Evolutionary conservation across 345 rosid genomes (phyloP).

Genomic region (Populus euphratica): DNA sequence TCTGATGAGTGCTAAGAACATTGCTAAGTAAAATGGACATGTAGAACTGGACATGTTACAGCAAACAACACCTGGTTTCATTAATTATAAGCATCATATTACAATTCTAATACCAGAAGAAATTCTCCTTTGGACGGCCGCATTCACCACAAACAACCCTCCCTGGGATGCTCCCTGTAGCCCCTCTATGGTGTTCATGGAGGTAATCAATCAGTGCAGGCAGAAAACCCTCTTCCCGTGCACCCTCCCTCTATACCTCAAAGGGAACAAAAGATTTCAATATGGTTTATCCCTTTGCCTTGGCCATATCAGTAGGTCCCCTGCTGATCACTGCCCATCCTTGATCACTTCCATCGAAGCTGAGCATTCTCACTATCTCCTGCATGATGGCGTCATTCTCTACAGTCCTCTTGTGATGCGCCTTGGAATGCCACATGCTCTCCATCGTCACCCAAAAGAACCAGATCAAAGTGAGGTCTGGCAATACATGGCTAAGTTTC

Average conservation of each 20-base stretch:
- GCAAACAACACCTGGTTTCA: neutral
- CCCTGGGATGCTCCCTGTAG: constrained; percentile 42
- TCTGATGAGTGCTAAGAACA: neutral
- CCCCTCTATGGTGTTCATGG: constrained; percentile 18
- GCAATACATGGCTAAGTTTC: constrained; percentile 40
- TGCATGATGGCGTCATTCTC: constrained; percentile 48
- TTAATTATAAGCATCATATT: neutral
- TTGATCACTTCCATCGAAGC: constrained; percentile 52
- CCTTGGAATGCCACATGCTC: constrained; percentile 72
- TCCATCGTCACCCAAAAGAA: constrained; percentile 60
- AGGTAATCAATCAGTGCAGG: constrained; percentile 40
- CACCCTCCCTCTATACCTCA: constrained; percentile 17
- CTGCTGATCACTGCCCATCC: constrained; percentile 54
- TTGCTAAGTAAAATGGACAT: neutral
- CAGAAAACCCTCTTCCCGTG: constrained; percentile 27
- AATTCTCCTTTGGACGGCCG: constrained; percentile 49
- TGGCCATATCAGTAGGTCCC: constrained; percentile 40
- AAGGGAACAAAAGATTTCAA: constrained; percentile 16
- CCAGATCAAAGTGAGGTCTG: constrained; percentile 44
- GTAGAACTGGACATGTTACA: neutral
- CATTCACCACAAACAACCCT: constrained; percentile 58
- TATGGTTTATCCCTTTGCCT: constrained; percentile 33
- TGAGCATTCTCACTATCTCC: constrained; percentile 50
- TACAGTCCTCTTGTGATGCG: constrained; percentile 29
- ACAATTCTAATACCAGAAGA: constrained; percentile 12